Base-by-base conservation (phyloP, 1,284 basidiomycete genomes). In the Porogramme epimiltina region DNA sequence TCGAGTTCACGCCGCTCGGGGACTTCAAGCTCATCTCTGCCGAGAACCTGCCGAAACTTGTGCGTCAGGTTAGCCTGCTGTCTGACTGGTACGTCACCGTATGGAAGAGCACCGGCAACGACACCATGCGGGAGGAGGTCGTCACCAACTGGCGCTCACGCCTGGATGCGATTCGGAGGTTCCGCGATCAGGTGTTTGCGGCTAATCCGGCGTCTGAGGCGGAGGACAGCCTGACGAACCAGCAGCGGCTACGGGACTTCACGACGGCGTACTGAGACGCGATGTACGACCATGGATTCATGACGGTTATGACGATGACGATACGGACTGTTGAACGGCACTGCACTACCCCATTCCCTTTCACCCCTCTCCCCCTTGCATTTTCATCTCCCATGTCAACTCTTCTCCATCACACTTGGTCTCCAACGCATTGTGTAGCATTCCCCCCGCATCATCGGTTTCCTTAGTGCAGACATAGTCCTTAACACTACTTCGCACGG, bases 21-120 rank as follows among this genome's bases (percentile, higher is more conserved):
- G 84, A 89, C 62, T 95, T 93, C 78, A 96, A 96, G 75, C 81
- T 98, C 55, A 90, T 98, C 40, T 95, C 92, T 4, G 88, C 90
- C 9, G 82, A 86, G 56, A 89, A 85, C 55, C 75, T 98, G 10
- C 91, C 95, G 2, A 73, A 88, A 19, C 77, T 96, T 40, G 85
- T 96, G 26, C 79, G 95, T 23, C 92, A 96, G 66, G 81, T 97
- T 43, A 88, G 91, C 56, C 74, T 95, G 42, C 75, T 95, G 49
- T 84, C 90, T 3, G 91, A 95, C 71, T 91, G 93, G 81, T 93
- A 96, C 66, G 88, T 91, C 1, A 84, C 85, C 37, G 84, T 95
- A 28, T 96, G 90, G 66, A 78, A 87, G 58, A 79, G 84, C 56
- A 94, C 93, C 9, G 78, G 86, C 52, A 73, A 75, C 26, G 84